These are phyloP conservation scores for Scortechinia acanthostroma DNA, from an alignment of 2,329 filamentous ascomycete species.

Conservation along the genomic window DNA sequence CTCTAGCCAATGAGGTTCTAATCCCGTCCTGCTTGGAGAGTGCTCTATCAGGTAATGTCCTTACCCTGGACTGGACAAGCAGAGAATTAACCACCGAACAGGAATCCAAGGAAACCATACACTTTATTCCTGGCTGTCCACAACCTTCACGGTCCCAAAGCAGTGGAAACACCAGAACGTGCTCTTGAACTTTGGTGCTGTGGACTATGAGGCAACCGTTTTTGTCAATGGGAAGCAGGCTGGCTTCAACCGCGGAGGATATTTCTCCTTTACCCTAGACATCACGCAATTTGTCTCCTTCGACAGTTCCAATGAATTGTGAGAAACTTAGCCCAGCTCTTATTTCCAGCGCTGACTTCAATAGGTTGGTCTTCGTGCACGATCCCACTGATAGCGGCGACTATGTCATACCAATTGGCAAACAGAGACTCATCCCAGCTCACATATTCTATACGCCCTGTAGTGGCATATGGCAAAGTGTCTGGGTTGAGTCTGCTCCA, in stretches of 20 bases:
- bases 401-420: constrained; percentile 57
- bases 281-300: constrained; percentile 34
- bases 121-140: constrained; percentile 39
- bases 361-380: constrained; percentile 54
- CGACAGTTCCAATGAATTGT: constrained; percentile 45
- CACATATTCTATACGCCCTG: constrained; percentile 70
- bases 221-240: constrained; percentile 47
- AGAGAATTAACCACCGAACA: constrained; percentile 9
- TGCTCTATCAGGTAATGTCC: constrained; percentile 30
- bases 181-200: constrained; percentile 48
- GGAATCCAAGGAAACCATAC: constrained; percentile 33
- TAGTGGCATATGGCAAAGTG: constrained; percentile 69
- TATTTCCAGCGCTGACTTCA: not conserved
- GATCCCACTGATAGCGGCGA: constrained; percentile 55
- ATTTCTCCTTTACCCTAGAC: constrained; percentile 53
- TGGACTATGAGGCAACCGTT: constrained; percentile 48
- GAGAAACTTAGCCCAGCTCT: constrained; percentile 5
- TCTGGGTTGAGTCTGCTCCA: constrained; percentile 64
- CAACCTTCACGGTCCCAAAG: constrained; percentile 37
- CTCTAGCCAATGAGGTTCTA: constrained; percentile 25
- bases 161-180: constrained; percentile 34
- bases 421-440: constrained; percentile 46
- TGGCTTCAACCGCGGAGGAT: constrained; percentile 49
- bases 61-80: constrained; percentile 18
- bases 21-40: constrained; percentile 18